Evolutionary conservation across 352 stramenopile genomes (phyloP), one percentile per base, ranked within the genome.

Genomic region (Phytophthora pisi): DNA sequence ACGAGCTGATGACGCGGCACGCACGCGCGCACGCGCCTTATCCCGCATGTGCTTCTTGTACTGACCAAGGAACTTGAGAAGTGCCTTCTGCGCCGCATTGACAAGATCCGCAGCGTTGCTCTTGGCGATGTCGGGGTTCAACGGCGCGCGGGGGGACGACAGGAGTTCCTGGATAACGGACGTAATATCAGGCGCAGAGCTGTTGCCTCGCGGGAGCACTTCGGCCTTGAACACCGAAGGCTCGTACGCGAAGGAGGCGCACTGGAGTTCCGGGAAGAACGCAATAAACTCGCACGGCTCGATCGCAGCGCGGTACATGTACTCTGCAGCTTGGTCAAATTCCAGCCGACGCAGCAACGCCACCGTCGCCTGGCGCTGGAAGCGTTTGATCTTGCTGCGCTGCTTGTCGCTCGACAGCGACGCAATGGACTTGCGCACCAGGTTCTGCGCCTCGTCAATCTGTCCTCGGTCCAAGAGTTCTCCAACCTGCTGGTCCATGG

Each of bases 41-140:
- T 95, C 86, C n/a, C 82, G 87, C 57, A 92, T 78, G 56, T 95
- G 87, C 36, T 82, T 91, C 72, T 93, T 93, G 66, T 94, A 91
- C 60, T 87, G 79, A 24, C 83, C 81, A 16, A 96, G 66, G 57
- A 93, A 95, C 70, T 90, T 91, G 59, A 96, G 70, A 31, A 96
- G 75, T 15, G 82, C 78, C 57, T 94, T 95, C 10, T 82, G 86
- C 3, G 86, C 81, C 23, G 74, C 61, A n/a, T 72, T 57, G 2
- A 89, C 62, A 18, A 96, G 75, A 28, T 93, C 86, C 30, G 74
- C 66, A 20, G 71, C 59, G 15, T 90, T 79, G n/a, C 66, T 67
- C 5, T 78, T 74, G n/a, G 83, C 79, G n/a, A 94, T 80, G 13
- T 93, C 84, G 20, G 63, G 79, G 9, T 77, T 75, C 9, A 96